Evolutionary conservation across 352 stramenopile genomes (phyloP).

Genomic region (Phytopythium vexans): DNA sequence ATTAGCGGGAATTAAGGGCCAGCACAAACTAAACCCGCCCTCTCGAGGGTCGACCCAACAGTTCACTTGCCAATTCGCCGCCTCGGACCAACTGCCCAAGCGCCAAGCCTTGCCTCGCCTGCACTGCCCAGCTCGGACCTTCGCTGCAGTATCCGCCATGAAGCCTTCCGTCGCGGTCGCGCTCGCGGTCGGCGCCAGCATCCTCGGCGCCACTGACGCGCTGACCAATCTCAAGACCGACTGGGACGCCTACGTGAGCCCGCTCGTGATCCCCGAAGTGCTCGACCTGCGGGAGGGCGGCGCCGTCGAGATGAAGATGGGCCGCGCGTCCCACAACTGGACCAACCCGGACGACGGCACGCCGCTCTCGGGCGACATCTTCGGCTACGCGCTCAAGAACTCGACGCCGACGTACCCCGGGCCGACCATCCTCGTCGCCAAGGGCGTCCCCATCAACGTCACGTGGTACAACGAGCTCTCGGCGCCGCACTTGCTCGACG

Average conservation of each 20-base stretch:
- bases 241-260: constrained; percentile 38
- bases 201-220: constrained; percentile 10
- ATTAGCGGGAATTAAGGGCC: no score
- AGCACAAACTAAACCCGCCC: no score
- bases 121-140: no score
- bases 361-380: constrained; percentile 23
- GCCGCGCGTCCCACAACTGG: constrained; percentile 31
- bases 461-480: constrained; percentile 54
- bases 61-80: no score
- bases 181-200: constrained; percentile 5
- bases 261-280: constrained; percentile 36
- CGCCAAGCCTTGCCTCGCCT: no score
- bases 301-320: constrained; percentile 41
- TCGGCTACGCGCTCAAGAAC: constrained; percentile 38
- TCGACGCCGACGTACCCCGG: constrained; percentile 27
- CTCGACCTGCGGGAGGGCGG: constrained; percentile 35
- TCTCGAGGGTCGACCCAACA: no score
- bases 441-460: constrained; percentile 35
- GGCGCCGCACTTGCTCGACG: constrained; percentile 43
- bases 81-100: no score
- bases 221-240: constrained; percentile 34
- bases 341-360: constrained; percentile 18
- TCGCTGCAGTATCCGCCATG: not conserved
- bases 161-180: constrained; percentile 3
- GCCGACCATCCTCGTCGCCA: constrained; percentile 46